phyloP scores from a whole-genome alignment of 139 green algal genomes.

The Tetradesmus obliquus region DNA sequence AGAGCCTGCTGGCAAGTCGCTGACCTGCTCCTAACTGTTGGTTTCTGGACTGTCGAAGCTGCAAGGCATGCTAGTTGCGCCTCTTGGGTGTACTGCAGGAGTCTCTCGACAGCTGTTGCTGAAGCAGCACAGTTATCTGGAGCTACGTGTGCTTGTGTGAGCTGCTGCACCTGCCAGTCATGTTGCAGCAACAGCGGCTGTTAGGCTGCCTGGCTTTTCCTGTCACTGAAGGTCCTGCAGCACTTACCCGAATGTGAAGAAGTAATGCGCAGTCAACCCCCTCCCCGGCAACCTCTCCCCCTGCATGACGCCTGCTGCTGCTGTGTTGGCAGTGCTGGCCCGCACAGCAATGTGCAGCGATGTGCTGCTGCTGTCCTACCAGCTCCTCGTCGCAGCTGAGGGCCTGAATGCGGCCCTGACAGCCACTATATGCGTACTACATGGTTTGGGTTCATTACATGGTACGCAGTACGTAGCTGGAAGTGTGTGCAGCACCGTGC shows the following conservation, averaged over 20 bases:
- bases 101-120: too few species aligned
- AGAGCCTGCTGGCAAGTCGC: too few species aligned
- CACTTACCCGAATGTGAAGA: conserved; percentile 52
- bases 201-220: neutral
- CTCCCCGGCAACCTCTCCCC: conserved; percentile 17
- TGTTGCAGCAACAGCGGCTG: neutral
- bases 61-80: too few species aligned
- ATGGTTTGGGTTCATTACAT: neutral
- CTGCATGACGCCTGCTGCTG: conserved; percentile 6
- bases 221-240: too few species aligned
- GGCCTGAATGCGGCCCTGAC: neutral
- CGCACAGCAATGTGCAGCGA: neutral
- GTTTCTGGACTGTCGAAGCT: too few species aligned
- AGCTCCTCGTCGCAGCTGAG: neutral
- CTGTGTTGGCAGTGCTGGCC: neutral
- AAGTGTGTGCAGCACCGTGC: neutral
- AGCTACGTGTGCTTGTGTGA: too few species aligned
- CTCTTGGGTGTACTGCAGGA: too few species aligned
- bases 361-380: neutral
- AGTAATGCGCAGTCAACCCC: conserved; percentile 52
- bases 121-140: too few species aligned
- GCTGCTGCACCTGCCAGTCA: neutral
- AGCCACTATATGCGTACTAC: neutral
- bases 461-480: neutral
- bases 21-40: too few species aligned